Evolutionary conservation across 2,329 filamentous ascomycete species (phyloP), one percentile per base, ranked within the genome.

Genomic region (Dactylellina cionopaga): DNA sequence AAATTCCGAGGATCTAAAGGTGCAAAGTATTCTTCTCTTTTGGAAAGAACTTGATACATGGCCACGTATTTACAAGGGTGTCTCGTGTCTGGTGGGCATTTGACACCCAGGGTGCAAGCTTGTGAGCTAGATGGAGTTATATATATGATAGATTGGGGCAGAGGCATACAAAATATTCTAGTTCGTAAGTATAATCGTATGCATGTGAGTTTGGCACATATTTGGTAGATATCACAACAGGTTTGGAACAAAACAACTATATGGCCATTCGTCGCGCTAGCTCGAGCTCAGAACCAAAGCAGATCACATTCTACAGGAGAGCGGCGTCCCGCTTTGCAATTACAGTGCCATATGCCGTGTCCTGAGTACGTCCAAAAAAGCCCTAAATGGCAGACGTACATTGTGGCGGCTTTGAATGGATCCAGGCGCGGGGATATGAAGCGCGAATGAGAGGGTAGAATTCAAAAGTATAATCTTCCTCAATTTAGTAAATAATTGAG

Each of bases 51-150:
- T n/a, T n/a, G n/a, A n/a, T n/a, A n/a, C n/a, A n/a, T n/a, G n/a
- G n/a, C n/a, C n/a, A n/a, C n/a, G n/a, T n/a, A n/a, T n/a, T n/a
- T n/a, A n/a, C 54, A 46, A 41, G 55, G 55, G 54, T 54, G 41
- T 37, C 65, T 70, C 49, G 56, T 62, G 56, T 49, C 13, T 33
- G 39, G 41, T 56, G 65, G 56, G 47, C n/a, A n/a, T n/a, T n/a
- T n/a, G n/a, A n/a, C n/a, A n/a, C n/a, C n/a, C n/a, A n/a, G n/a
- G n/a, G n/a, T n/a, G n/a, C n/a, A n/a, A n/a, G n/a, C 22, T 46
- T 17, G 37, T 55, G 29, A 3, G 31, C 27, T 19, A 39, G 10
- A 25, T 39, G 22, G 43, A n/a, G n/a, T n/a, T n/a, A n/a, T n/a
- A 52, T 6, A 17, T 3, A 52, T n/a, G 47, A 19, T 39, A 10